Evolutionary conservation across 2,329 filamentous ascomycete species (phyloP).

Genomic region (Elsinoe necatrix): DNA sequence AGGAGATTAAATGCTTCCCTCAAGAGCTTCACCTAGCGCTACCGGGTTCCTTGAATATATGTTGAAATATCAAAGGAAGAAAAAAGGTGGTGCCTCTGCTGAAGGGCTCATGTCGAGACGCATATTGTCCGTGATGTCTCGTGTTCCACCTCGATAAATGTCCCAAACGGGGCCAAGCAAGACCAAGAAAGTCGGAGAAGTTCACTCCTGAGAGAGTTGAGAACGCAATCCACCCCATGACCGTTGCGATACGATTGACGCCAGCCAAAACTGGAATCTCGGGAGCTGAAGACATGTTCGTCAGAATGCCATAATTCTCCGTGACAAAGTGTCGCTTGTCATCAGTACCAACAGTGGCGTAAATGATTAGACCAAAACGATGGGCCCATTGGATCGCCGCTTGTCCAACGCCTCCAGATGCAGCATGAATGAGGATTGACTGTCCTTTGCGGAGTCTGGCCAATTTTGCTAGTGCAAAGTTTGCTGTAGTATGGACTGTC

Average conservation of each 20-base stretch:
- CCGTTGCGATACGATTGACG: conserved; percentile 23
- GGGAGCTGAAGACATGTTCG: conserved; percentile 26
- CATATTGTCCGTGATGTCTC: conserved; percentile 17
- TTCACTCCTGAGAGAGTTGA: conserved; percentile 25
- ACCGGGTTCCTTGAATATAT: not conserved
- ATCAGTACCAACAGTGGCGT: conserved; percentile 21
- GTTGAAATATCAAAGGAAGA: not conserved
- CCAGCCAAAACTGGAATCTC: conserved; percentile 24
- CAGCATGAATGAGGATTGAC: conserved; percentile 26
- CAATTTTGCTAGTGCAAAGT: no score
- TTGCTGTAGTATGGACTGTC: no score
- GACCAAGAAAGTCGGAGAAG: conserved; percentile 23
- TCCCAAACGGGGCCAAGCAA: conserved; percentile 24
- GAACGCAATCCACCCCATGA: conserved; percentile 28
- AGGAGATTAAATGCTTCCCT: no score
- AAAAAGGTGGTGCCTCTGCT: conserved; percentile 35
- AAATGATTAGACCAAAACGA: conserved; percentile 22
- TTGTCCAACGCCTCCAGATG: conserved; percentile 23
- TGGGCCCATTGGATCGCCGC: conserved; percentile 21
- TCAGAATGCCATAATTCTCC: conserved; percentile 21
- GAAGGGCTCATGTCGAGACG: conserved; percentile 18
- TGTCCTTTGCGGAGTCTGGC: no score
- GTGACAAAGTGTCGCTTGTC: conserved; percentile 21
- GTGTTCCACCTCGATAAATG: conserved; percentile 24
- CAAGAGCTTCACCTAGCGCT: not conserved